phyloP scores from a whole-genome alignment of 1,139 yeast genomes.

The Sugiyamaella grinbergsii region DNA sequence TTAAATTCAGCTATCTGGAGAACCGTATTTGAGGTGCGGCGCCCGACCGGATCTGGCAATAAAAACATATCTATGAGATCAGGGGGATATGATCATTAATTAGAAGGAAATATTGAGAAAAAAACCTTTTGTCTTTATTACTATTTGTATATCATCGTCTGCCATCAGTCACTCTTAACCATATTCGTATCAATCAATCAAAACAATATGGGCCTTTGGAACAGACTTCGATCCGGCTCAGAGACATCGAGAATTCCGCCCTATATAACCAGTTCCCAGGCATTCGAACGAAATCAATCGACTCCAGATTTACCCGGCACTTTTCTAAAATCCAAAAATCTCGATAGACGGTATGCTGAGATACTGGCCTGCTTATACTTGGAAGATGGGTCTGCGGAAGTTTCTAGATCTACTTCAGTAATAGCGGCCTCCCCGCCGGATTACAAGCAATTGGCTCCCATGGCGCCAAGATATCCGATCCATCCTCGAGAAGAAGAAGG shows the following conservation, averaged over 20 bases:
- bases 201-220: conserved; percentile 13
- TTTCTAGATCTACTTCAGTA: neutral
- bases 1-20: too few relatives aligned
- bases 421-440: conserved; percentile 31
- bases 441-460: conserved; percentile 35
- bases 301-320: conserved; percentile 22
- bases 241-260: conserved; percentile 23
- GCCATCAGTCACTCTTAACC: too few relatives aligned
- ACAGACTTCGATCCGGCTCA: conserved; percentile 25
- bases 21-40: too few relatives aligned
- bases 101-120: too few relatives aligned
- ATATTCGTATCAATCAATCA: too few relatives aligned
- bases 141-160: too few relatives aligned
- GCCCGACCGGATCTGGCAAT: too few relatives aligned
- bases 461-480: conserved; percentile 35
- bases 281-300: conserved; percentile 23
- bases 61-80: too few relatives aligned
- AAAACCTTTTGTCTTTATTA: too few relatives aligned
- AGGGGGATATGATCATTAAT: too few relatives aligned
- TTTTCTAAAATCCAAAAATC: conserved; percentile 9
- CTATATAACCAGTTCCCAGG: conserved; percentile 22
- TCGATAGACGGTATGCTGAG: conserved; percentile 22
- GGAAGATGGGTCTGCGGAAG: conserved; percentile 22
- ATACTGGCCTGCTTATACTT: conserved; percentile 25
- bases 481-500: conserved; percentile 42